Conservation (phyloP, 768 basidiomycete species). For the Strobilomyces echinocephalus region DNA sequence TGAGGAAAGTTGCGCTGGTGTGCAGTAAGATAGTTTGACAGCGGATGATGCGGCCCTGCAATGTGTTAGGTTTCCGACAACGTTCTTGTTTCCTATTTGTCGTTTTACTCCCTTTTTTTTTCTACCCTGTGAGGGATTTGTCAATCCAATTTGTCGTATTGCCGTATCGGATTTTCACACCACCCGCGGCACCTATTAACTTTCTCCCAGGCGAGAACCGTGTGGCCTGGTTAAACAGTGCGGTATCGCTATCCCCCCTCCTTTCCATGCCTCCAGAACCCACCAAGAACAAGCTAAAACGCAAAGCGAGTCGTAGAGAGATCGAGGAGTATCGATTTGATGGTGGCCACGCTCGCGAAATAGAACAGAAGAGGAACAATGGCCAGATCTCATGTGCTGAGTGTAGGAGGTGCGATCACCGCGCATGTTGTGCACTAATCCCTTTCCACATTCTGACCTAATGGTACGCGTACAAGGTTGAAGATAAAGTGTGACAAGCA, state of each 20-base stretch:
- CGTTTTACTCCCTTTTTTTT: background rate
- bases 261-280: slow-evolving; percentile 53
- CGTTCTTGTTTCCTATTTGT: slow-evolving; percentile 1
- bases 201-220: slow-evolving; percentile 22
- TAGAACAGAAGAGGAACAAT: slow-evolving; percentile 69
- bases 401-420: slow-evolving; percentile 71
- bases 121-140: slow-evolving; percentile 2
- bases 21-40: background rate
- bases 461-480: slow-evolving; percentile 40
- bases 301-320: slow-evolving; percentile 46
- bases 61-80: background rate
- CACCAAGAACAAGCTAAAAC: slow-evolving; percentile 46
- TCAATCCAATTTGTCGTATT: slow-evolving; percentile 12
- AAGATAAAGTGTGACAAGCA: slow-evolving; percentile 84
- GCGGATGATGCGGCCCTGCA: slow-evolving; percentile 7
- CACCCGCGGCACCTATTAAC: slow-evolving; percentile 19
- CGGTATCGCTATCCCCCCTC: slow-evolving; percentile 3
- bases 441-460: slow-evolving; percentile 22
- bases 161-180: slow-evolving; percentile 26
- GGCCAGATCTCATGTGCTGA: slow-evolving; percentile 79
- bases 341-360: slow-evolving; percentile 54
- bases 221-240: slow-evolving; percentile 7
- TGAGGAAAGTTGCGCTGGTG: background rate
- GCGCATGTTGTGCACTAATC: slow-evolving; percentile 29
- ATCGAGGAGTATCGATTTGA: slow-evolving; percentile 48